These are phyloP conservation scores for Luzula sylvatica DNA, from an alignment of 176 grass and related monocot genomes.

Conservation along the genomic window DNA sequence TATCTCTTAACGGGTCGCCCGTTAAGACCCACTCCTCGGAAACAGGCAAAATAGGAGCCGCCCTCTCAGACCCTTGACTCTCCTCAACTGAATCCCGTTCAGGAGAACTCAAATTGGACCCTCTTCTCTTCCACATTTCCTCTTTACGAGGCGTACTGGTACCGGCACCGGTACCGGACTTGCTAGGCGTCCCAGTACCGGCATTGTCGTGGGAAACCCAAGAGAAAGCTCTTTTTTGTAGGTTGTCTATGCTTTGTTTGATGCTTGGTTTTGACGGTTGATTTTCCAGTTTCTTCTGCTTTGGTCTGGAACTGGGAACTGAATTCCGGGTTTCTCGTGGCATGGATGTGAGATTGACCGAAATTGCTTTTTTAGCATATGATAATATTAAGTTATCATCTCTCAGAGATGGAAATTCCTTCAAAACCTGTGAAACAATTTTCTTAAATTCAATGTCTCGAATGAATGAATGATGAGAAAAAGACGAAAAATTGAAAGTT, in stretches of 20 bases:
- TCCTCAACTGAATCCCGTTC: slow-evolving; percentile 58
- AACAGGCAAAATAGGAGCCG: slow-evolving; percentile 42
- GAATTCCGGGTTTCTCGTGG: slow-evolving; percentile 50
- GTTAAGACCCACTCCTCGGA: slow-evolving; percentile 92
- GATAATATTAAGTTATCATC: slow-evolving; percentile 73
- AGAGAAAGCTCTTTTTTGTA: slow-evolving; percentile 90
- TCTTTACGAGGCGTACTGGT: slow-evolving; percentile 40
- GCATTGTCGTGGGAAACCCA: slow-evolving; percentile 63
- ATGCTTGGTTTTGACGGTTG: slow-evolving; percentile 70
- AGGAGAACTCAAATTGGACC: slow-evolving; percentile 49
- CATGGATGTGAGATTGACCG: slow-evolving; percentile 51
- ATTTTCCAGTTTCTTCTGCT: slow-evolving; percentile 47
- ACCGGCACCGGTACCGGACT: not conserved
- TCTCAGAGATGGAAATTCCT: slow-evolving; percentile 86
- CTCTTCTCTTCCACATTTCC: slow-evolving; percentile 65
- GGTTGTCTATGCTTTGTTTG: slow-evolving; percentile 68
- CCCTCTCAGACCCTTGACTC: no score
- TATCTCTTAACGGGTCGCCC: slow-evolving; percentile 64
- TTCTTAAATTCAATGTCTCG: no score
- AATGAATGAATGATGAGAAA: no score
- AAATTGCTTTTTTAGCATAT: slow-evolving; percentile 81
- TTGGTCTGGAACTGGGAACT: slow-evolving; percentile 47
- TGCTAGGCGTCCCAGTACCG: slow-evolving; percentile 29
- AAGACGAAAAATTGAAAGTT: slow-evolving; percentile 10
- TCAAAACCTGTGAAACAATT: slow-evolving; percentile 67